Conservation (phyloP, 1,139 yeast genomes). For the Candida pseudocylindracea region DNA sequence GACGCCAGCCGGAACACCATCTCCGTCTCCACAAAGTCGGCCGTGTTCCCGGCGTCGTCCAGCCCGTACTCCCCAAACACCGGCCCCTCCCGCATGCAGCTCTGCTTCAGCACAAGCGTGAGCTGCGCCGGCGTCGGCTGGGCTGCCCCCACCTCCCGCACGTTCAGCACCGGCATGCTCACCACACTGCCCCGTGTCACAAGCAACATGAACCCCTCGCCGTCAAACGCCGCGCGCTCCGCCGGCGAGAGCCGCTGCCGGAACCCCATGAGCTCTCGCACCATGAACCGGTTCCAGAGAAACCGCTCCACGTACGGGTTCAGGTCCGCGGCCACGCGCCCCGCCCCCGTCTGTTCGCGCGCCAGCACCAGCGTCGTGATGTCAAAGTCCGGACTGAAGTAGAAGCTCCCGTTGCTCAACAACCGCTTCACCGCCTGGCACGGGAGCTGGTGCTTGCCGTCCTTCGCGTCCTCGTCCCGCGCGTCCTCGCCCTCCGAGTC, state of each 20-base stretch:
- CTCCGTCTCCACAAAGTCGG: slow-evolving; percentile 50
- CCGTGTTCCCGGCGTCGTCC: slow-evolving; percentile 48
- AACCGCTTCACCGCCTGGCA: slow-evolving; percentile 34
- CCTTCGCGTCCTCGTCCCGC: neutral
- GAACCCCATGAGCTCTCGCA: slow-evolving; percentile 33
- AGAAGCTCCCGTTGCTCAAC: slow-evolving; percentile 40
- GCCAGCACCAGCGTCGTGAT: slow-evolving; percentile 23
- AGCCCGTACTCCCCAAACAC: slow-evolving; percentile 48
- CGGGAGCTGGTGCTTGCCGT: slow-evolving; percentile 9
- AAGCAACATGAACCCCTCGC: slow-evolving; percentile 31
- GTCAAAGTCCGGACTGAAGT: slow-evolving; percentile 44
- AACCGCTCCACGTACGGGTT: slow-evolving; percentile 28
- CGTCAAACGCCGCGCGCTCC: slow-evolving; percentile 29
- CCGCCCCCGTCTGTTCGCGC: neutral
- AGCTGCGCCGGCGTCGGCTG: slow-evolving; percentile 32
- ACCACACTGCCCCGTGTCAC: slow-evolving; percentile 26
- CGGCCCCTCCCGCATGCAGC: slow-evolving; percentile 35
- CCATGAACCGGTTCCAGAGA: slow-evolving; percentile 45
- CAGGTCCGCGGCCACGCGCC: slow-evolving; percentile 10
- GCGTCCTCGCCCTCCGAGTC: slow-evolving; percentile 13
- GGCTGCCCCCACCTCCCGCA: slow-evolving; percentile 7
- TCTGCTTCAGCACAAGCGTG: slow-evolving; percentile 46
- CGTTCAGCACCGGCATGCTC: too few species aligned
- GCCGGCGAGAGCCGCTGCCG: slow-evolving; percentile 26
- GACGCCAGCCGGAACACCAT: slow-evolving; percentile 13